Evolutionary conservation across 345 rosid genomes (phyloP).

Genomic region (Lepidium sativum): DNA sequence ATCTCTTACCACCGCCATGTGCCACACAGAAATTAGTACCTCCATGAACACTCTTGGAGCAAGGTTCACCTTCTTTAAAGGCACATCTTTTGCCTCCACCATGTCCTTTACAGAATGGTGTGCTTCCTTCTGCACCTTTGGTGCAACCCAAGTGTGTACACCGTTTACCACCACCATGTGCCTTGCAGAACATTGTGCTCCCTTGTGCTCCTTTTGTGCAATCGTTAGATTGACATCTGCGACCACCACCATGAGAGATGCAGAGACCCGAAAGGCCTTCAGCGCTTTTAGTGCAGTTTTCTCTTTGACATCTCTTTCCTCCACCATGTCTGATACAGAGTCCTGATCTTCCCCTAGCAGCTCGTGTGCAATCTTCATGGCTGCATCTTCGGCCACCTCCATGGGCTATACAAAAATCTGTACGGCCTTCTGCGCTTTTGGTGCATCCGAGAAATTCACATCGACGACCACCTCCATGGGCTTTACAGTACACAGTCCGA

Average conservation of each 20-base stretch:
- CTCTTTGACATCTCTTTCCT: slow-evolving; percentile 89
- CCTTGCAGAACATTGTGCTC: slow-evolving; percentile 95
- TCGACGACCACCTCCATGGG: slow-evolving; percentile 97
- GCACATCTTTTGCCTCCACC: slow-evolving; percentile 97
- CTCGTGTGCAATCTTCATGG: slow-evolving; percentile 70
- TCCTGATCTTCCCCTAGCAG: slow-evolving; percentile 96
- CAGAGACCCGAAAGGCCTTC: slow-evolving; percentile 97
- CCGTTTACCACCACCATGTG: slow-evolving; percentile 97
- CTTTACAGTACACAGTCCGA: slow-evolving; percentile 90
- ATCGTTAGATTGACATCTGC: slow-evolving; percentile 69
- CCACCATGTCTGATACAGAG: slow-evolving; percentile 96
- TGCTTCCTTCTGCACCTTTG: slow-evolving; percentile 99
- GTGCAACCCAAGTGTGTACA: slow-evolving; percentile 70
- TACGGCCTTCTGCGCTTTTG: slow-evolving; percentile 97
- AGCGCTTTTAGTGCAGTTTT: slow-evolving; percentile 85
- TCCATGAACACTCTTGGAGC: slow-evolving; percentile 96
- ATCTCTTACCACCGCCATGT: slow-evolving; percentile 97
- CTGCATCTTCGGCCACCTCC: slow-evolving; percentile 97
- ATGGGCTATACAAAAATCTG: slow-evolving; percentile 91
- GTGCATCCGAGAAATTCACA: slow-evolving; percentile 97
- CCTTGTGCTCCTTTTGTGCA: slow-evolving; percentile 99
- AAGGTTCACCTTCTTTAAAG: slow-evolving; percentile 67
- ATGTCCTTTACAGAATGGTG: slow-evolving; percentile 93
- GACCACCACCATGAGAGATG: slow-evolving; percentile 96
- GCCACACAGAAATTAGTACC: slow-evolving; percentile 98